phyloP scores from a whole-genome alignment of 148 eudicot genomes.

The Rheum nobile region DNA sequence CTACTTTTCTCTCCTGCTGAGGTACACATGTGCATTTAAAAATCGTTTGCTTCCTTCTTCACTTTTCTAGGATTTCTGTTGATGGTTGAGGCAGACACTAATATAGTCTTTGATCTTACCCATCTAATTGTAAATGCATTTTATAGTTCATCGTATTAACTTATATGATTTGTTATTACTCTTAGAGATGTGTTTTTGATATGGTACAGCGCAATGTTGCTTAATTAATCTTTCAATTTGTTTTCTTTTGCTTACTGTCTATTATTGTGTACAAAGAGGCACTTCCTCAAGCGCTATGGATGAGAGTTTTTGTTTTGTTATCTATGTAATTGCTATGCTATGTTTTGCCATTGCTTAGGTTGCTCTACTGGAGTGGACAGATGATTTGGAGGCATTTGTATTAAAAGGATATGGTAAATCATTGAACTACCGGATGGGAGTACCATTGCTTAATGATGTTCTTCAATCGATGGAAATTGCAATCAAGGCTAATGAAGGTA shows the following conservation, averaged over 20 bases:
- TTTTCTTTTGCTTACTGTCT: background rate
- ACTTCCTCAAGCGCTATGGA: background rate
- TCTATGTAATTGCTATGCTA: background rate
- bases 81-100: background rate
- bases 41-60: background rate
- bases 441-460: conserved; percentile 85
- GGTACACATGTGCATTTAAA: conserved; percentile 26
- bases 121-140: background rate
- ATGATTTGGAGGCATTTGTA: conserved; percentile 76
- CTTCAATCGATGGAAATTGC: conserved; percentile 83
- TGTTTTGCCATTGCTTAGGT: conserved; percentile 27
- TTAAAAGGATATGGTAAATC: conserved; percentile 91
- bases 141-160: background rate
- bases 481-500: conserved; percentile 77
- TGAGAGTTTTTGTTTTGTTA: background rate
- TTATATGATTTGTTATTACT: background rate
- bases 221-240: background rate
- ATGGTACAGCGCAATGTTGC: background rate
- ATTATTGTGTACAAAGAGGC: background rate
- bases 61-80: background rate
- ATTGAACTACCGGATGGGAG: conserved; percentile 84
- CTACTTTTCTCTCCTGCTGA: conserved; percentile 57
- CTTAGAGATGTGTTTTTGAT: background rate
- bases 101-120: background rate
- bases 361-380: conserved; percentile 82